Conservation (phyloP, 108 stramenopile genomes). For the Nannochloropsis gaditana region DNA sequence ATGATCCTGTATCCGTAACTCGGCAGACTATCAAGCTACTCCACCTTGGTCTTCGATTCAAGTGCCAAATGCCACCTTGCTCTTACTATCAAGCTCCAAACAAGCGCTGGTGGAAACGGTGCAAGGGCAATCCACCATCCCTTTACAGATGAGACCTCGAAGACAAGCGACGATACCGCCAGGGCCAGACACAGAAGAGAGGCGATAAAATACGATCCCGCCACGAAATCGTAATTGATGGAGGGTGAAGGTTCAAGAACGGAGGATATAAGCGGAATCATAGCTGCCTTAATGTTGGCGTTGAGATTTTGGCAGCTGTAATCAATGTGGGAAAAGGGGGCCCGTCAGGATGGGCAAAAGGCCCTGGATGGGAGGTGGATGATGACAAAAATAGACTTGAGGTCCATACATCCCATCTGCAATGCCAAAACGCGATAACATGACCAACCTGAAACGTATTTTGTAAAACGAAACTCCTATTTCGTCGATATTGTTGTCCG, state of each 20-base stretch:
- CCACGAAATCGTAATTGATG: background rate
- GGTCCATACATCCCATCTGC: too few relatives aligned
- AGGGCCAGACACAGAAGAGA: background rate
- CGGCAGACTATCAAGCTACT: background rate
- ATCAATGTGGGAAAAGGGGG: too few relatives aligned
- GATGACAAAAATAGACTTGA: too few relatives aligned
- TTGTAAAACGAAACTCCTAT: too few relatives aligned
- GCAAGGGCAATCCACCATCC: conserved; percentile 17
- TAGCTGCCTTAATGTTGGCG: too few relatives aligned
- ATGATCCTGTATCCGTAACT: background rate
- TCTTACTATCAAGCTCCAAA: background rate
- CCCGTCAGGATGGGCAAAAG: too few relatives aligned
- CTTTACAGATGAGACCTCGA: background rate
- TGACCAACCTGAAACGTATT: too few relatives aligned
- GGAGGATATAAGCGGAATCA: background rate
- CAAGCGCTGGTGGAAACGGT: background rate
- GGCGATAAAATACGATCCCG: background rate
- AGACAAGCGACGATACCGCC: background rate
- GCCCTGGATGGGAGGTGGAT: too few relatives aligned
- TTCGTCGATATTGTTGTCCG: too few relatives aligned
- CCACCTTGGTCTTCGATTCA: background rate
- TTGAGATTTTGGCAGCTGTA: too few relatives aligned
- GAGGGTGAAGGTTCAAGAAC: background rate
- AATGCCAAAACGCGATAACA: too few relatives aligned
- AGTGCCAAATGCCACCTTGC: background rate